Base-by-base conservation (phyloP, 2,329 filamentous ascomycete genomes). In the Ophiostoma piceae region DNA sequence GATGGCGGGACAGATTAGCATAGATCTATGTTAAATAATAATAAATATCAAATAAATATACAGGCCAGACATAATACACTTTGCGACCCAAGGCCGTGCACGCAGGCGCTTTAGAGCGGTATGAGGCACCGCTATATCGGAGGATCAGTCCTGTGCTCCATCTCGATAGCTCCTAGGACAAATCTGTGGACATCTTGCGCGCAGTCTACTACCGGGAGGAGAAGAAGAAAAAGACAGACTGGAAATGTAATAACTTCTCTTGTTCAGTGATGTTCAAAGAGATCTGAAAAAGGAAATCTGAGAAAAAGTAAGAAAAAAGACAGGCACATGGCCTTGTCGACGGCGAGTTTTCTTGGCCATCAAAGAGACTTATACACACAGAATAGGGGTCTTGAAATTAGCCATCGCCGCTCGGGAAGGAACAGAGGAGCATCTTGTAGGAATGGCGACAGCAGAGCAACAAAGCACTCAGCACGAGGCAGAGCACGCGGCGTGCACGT, bases 151-250 rank as follows among this genome's bases (percentile, higher is more conserved):
- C 64, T 66, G 35, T 66, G 64, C 64, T 43, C 64, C 64, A 66
- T 66, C 35, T 43, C 11, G 37, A 22, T 41, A 66, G 64, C 64
- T 66, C 64, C 35, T 66, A 66, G 64, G 64, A 41, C 64, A 66
- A 66, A 66, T 66, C 64, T 41, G 64, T 66, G 64, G 64, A 66
- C 64, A 66, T 66, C 64, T 66, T 66, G 65, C 37, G 65, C 65
- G 65, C 39, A 32, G 65, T 29, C 37, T 47, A 41, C n/a, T 47
- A 12, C n/a, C n/a, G 47, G 35, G 35, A 66, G 65, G 39, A 66
- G 37, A 66, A 66, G 65, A 66, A 41, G 65, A 66, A 66, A 66
- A 66, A 66, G 19, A 66, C 29, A 65, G 12, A 16, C 29, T 16
- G 3, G 12, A 64, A 64, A 64, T 64, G 60, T 35, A 64, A 64